These are phyloP conservation scores for Przewalskia tangutica DNA, from an alignment of 257 asterid genomes.

Conservation along the genomic window DNA sequence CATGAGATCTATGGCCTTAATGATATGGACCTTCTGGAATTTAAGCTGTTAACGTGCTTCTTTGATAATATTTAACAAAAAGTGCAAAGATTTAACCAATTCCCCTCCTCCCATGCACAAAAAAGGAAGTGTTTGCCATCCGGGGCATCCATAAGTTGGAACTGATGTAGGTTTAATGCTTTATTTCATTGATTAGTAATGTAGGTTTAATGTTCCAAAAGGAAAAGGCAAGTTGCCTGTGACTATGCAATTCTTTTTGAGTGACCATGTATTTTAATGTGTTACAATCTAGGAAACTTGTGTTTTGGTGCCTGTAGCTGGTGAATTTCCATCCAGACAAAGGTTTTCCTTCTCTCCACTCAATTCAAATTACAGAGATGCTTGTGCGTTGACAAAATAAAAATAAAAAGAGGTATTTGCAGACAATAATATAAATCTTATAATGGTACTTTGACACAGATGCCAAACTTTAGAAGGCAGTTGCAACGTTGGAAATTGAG, in stretches of 20 bases:
- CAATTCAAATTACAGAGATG: not conserved
- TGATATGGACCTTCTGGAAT: not conserved
- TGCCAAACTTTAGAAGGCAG: not conserved
- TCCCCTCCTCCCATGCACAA: not conserved
- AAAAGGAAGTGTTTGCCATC: not conserved
- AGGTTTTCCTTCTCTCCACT: not conserved
- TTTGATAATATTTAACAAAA: not conserved
- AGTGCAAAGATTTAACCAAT: not conserved
- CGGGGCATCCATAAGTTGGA: not conserved
- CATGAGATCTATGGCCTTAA: not conserved
- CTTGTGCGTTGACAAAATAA: not conserved
- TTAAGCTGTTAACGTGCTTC: not conserved
- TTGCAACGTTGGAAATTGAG: not conserved
- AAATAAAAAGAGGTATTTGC: not conserved
- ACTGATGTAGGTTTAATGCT: not conserved
- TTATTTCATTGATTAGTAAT: not conserved
- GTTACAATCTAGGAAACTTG: not conserved
- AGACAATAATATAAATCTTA: not conserved
- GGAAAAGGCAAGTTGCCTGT: not conserved
- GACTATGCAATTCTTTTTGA: not conserved
- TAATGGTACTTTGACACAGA: not conserved
- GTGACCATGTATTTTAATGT: not conserved
- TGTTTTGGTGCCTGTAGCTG: not conserved
- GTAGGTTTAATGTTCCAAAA: not conserved
- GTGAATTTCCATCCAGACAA: not conserved